A percentile compares a stretch with the other conserved stretches of the same genome.
Evolutionary conservation across 768 basidiomycete genomes (phyloP).

Genomic region (Macrolepiota fuliginosa): DNA sequence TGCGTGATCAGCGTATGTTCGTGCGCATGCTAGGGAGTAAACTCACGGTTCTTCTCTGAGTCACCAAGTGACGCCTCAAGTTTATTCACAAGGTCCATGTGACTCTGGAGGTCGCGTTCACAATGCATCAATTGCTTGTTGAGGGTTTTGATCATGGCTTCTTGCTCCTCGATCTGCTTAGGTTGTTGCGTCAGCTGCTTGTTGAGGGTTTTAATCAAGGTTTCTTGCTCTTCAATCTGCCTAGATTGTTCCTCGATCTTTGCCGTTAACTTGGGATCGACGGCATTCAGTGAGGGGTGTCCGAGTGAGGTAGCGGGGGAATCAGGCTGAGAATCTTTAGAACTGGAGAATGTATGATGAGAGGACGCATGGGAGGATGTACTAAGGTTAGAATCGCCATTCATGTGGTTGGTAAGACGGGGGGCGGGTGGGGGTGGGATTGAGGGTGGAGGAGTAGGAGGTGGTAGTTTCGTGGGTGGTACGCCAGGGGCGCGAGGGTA

Average conservation of each 20-base stretch:
- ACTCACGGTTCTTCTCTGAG: slow-evolving; percentile 90
- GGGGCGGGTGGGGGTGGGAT: slow-evolving; percentile 85
- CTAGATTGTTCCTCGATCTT: slow-evolving; percentile 75
- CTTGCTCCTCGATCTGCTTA: slow-evolving; percentile 79
- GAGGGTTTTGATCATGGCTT: slow-evolving; percentile 88
- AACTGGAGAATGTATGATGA: slow-evolving; percentile 36
- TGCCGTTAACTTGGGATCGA: slow-evolving; percentile 54
- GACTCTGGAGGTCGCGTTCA: slow-evolving; percentile 86
- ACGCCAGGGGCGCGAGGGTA: slow-evolving; percentile 60
- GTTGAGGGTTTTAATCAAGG: slow-evolving; percentile 91
- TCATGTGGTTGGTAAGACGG: slow-evolving; percentile 34
- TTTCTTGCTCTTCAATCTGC: slow-evolving; percentile 79
- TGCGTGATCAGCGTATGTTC: slow-evolving; percentile 1
- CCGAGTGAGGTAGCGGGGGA: slow-evolving; percentile 64
- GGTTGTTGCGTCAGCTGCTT: slow-evolving; percentile 87
- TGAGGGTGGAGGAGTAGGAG: slow-evolving; percentile 84
- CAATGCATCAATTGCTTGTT: slow-evolving; percentile 94
- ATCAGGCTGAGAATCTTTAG: slow-evolving; percentile 67
- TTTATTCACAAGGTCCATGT: slow-evolving; percentile 85
- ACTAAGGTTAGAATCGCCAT: slow-evolving; percentile 52
- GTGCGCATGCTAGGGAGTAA: slow-evolving; percentile 6
- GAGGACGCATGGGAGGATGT: slow-evolving; percentile 62
- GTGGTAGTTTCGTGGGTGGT: slow-evolving; percentile 75
- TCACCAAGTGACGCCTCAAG: slow-evolving; percentile 86
- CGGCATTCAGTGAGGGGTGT: slow-evolving; percentile 37